A percentile compares a stretch with the other conserved stretches of the same genome.
Evolutionary conservation across 2,329 filamentous ascomycete genomes (phyloP).

Genomic region (Arthrobotrys musiformis): DNA sequence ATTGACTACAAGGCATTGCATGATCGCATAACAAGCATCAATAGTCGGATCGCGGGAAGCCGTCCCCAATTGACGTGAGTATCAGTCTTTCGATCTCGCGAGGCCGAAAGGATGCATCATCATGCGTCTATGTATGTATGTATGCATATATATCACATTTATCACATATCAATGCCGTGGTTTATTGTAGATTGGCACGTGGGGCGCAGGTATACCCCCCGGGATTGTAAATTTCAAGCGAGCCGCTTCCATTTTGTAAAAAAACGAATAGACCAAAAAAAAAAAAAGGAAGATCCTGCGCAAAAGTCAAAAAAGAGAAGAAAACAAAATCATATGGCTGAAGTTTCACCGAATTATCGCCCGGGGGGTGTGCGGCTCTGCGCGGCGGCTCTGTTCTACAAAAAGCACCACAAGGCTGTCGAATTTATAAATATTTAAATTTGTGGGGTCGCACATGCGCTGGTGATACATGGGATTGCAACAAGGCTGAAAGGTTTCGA

Average conservation of each 20-base stretch:
- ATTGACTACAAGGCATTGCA: neutral
- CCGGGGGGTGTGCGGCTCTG: neutral
- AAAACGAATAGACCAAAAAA: neutral
- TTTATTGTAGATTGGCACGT: slow-evolving; percentile 2
- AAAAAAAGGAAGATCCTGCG: neutral
- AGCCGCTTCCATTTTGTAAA: neutral
- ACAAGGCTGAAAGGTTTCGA: neutral
- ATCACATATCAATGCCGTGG: neutral
- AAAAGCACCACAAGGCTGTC: neutral
- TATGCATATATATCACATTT: too few species aligned
- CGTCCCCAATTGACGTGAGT: neutral
- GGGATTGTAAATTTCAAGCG: neutral
- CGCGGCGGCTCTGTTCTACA: too few species aligned
- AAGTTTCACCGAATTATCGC: too few species aligned
- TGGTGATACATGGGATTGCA: neutral
- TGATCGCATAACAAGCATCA: neutral
- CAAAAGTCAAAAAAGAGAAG: too few species aligned
- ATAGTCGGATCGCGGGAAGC: neutral
- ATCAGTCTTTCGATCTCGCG: neutral
- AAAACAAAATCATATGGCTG: too few species aligned
- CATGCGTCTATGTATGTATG: too few species aligned
- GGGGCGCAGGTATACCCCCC: neutral
- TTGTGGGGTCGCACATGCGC: neutral
- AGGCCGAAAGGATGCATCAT: neutral
- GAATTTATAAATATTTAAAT: too few species aligned